Percentiles rank a stretch among this genome's conserved stretches.
phyloP scores from a whole-genome alignment of 2,329 filamentous ascomycete species.

The Ophiostoma sp. region DNA sequence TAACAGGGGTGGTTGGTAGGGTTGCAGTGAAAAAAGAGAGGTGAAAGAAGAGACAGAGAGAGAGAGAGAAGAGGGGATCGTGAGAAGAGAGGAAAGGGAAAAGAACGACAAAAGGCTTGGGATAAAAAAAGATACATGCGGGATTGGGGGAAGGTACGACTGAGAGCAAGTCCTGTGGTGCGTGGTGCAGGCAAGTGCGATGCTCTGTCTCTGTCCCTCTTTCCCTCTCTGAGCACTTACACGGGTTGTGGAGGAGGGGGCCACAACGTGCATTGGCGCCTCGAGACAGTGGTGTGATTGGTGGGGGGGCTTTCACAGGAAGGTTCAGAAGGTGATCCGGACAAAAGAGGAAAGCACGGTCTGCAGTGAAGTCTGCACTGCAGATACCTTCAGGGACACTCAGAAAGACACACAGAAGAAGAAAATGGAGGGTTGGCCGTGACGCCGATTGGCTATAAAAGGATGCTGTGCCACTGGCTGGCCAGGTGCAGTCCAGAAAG shows the following conservation, averaged over 20 bases:
- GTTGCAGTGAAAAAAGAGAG: background rate
- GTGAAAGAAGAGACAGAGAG: background rate
- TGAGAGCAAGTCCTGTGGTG: background rate
- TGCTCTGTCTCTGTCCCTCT: background rate
- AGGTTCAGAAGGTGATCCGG: background rate
- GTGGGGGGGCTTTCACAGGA: slow-evolving; percentile 7
- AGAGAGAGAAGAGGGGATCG: background rate
- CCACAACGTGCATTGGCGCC: slow-evolving; percentile 15
- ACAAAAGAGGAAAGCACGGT: slow-evolving; percentile 7
- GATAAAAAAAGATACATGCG: slow-evolving; percentile 12
- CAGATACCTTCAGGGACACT: background rate
- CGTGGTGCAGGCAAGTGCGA: background rate
- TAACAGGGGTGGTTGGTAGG: slow-evolving; percentile 1
- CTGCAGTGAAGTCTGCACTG: background rate
- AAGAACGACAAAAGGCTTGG: slow-evolving; percentile 4
- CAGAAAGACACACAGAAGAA: background rate
- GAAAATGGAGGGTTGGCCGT: slow-evolving; percentile 13
- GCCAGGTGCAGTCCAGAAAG: slow-evolving; percentile 25
- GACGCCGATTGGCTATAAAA: slow-evolving; percentile 37
- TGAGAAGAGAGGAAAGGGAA: background rate
- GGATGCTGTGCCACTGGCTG: slow-evolving; percentile 34
- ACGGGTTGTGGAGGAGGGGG: background rate
- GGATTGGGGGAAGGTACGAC: slow-evolving; percentile 1
- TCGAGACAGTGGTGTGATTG: slow-evolving; percentile 13
- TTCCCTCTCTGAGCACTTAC: background rate